Conservation (phyloP, 441 rosid genomes). For the Isatis lusitanica region DNA sequence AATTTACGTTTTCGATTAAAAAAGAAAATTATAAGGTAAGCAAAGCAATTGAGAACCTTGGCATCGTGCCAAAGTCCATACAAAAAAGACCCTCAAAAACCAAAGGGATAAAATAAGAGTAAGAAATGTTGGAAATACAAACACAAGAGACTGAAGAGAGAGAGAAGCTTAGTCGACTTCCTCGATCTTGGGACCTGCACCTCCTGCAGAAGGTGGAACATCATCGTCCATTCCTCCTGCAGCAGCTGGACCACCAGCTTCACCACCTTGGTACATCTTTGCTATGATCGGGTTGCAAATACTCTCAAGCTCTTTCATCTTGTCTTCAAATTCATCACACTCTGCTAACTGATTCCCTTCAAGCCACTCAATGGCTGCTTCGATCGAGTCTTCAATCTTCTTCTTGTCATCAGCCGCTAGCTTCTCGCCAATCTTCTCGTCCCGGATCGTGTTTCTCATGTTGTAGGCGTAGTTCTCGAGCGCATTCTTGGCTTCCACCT, state of each 20-base stretch:
- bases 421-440: constrained; percentile 59
- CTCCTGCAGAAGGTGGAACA: constrained; percentile 43
- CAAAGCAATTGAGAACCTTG: neutral
- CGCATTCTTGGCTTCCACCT: constrained; percentile 57
- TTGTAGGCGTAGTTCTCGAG: constrained; percentile 63
- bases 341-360: constrained; percentile 59
- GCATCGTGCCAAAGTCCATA: neutral
- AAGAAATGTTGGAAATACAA: neutral
- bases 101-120: neutral
- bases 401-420: constrained; percentile 49
- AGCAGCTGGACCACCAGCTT: constrained; percentile 39
- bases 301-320: constrained; percentile 65
- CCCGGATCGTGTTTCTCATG: constrained; percentile 64
- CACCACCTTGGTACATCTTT: constrained; percentile 64
- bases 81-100: neutral
- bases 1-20: too few species aligned
- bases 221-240: constrained; percentile 50
- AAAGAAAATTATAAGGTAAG: too few species aligned
- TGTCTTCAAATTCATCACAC: constrained; percentile 61
- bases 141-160: neutral
- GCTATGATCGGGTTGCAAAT: constrained; percentile 68
- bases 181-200: constrained; percentile 39
- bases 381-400: constrained; percentile 54
- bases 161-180: constrained; percentile 35
- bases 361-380: constrained; percentile 57